Conservation (phyloP, 257 asterid species). For the Primulina tabacum region DNA sequence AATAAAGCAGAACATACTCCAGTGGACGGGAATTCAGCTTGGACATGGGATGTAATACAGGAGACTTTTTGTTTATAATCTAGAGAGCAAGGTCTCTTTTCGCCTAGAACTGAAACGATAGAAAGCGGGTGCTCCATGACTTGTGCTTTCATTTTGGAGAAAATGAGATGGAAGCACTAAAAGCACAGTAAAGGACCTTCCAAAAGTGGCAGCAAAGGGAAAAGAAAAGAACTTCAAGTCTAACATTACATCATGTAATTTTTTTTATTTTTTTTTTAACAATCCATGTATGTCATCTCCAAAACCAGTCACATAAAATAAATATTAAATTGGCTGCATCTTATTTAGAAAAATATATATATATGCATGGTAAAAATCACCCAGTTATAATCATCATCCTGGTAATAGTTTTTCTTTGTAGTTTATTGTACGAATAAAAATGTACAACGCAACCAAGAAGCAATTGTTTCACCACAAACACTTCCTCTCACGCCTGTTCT, state of each 20-base stretch:
- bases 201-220: neutral
- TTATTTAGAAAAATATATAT: neutral
- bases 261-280: too few relatives aligned
- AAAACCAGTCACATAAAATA: too few relatives aligned
- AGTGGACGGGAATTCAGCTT: slow-evolving; percentile 29
- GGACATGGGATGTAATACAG: neutral
- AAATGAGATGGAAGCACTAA: neutral
- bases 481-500: neutral
- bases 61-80: neutral
- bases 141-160: neutral
- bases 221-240: too few relatives aligned
- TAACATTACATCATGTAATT: neutral
- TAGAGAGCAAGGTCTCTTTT: neutral
- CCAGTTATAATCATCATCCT: neutral
- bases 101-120: neutral
- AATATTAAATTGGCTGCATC: neutral
- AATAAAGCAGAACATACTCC: slow-evolving; percentile 51
- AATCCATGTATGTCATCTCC: neutral
- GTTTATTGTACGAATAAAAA: neutral
- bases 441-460: neutral
- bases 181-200: neutral
- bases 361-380: neutral
- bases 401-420: neutral
- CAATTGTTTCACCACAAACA: neutral
- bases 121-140: neutral